Evolutionary conservation across 2,329 filamentous ascomycete genomes (phyloP), one percentile per base, ranked within the genome.

Genomic region (Dendryphion nanum): DNA sequence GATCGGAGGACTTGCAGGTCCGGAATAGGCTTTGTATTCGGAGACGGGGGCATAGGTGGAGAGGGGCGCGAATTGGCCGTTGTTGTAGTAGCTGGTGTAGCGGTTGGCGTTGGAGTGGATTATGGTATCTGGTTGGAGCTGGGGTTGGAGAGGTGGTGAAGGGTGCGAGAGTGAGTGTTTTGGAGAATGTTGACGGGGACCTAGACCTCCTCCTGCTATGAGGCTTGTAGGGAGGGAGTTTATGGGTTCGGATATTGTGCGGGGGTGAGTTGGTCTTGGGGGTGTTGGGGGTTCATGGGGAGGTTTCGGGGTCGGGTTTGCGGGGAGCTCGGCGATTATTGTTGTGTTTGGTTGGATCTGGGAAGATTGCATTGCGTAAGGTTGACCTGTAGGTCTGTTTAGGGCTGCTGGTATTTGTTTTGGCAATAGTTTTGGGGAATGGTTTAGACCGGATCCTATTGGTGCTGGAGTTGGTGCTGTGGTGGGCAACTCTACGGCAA

Each of bases 11-110:
- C 39, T 44, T 2, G 41, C 35, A 14, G 35, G 43, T 5, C 31
- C 48, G 1, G 47, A 44, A 29, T 59, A 57, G 7, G 55, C 55
- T 36, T 51, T 53, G 35, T 57, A 57, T 5, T 35, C n/a, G n/a
- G n/a, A n/a, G n/a, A 17, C 3, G 48, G 35, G 10, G 38, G 38
- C 6, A 42, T 41, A 3, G 49, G 42, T 4, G 41, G 40, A 19
- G 5, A 42, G 41, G 6, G 37, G 41, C 5, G 42, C 43, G 14
- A 50, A 48, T 16, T 50, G 47, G 4, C 34, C 34, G 23, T 26
- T n/a, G n/a, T n/a, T n/a, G n/a, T n/a, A n/a, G n/a, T 26, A 26
- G 10, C 23, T n/a, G 23, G 23, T n/a, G n/a, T 26, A 26, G 10
- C 23, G 23, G n/a, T n/a, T 49, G 38, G 32, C 51, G 16, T 30